Evolutionary conservation across 176 grass and related monocot species (phyloP), one percentile per base, ranked within the genome.

Genomic region (Carex cristatella): DNA sequence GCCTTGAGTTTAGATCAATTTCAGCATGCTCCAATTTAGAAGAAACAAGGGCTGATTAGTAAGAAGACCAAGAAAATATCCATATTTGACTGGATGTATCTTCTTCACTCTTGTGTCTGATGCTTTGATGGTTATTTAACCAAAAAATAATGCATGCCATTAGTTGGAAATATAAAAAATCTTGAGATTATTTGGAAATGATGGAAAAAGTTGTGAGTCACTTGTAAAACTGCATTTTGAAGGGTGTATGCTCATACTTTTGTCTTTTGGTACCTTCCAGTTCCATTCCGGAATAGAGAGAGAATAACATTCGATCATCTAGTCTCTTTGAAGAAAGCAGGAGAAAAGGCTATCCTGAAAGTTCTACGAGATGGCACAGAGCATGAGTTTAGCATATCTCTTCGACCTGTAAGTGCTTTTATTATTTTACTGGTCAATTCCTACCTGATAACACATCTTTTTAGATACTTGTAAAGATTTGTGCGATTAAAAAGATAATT

Each of bases 281-380:
- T 98, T 61, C 93, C 93, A 90, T 98, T 98, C 57, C 86, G 95
- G 32, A 98, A 94, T 88, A 98, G 93, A 89, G 95, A 98, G 91
- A 98, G 95, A 86, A 98, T 98, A 87, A 94, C 93, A 63, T 98
- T 98, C 60, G 95, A 98, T 89, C 93, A 98, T 92, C 88, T 98
- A 81, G 93, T 98, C 13, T 95, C 95, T 61, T 93, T 98, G 93
- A 98, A 98, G 85, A 98, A 98, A 74, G 91, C 93, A 48, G 93
- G 72, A 90, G 95, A 98, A 90, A 90, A 84, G 56, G 86, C 88
- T n/a, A 10, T 92, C 82, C 67, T 98, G 56, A 87, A 89, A 89
- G 83, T 98, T 78, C 80, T 98, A 79, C 88, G 95, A 90, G 89
- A 98, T 89, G 91, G 93, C 69, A 89, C 72, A 85, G 93, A 95